A percentile compares a stretch with the other conserved stretches of the same genome.
phyloP scores from a whole-genome alignment of 1,284 basidiomycete genomes.

The Moniliophthora roreri region DNA sequence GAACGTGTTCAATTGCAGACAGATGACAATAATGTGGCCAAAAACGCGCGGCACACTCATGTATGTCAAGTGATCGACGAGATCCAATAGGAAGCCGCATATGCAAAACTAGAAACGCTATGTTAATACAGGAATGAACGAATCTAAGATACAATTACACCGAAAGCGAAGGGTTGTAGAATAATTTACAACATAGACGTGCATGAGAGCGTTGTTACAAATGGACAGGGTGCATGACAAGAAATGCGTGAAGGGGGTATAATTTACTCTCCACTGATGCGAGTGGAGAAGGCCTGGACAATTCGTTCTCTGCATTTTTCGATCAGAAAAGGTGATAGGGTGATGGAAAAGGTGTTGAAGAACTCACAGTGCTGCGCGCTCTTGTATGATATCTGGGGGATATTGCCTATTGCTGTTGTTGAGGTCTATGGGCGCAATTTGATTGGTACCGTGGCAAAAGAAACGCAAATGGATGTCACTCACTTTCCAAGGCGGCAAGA shows the following conservation, averaged over 20 bases:
- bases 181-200: not conserved
- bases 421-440: not conserved
- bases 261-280: slow-evolving; percentile 1
- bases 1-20: too few relatives aligned
- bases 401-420: slow-evolving; percentile 3
- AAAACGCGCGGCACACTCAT: too few relatives aligned
- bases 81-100: too few relatives aligned
- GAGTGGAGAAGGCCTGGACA: slow-evolving; percentile 5
- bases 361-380: slow-evolving; percentile 5
- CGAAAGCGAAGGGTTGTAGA: too few relatives aligned
- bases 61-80: too few relatives aligned
- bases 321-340: slow-evolving; percentile 24
- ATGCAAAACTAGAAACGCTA: too few relatives aligned
- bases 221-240: not conserved
- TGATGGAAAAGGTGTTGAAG: slow-evolving; percentile 8
- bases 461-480: not conserved
- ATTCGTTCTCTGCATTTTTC: slow-evolving; percentile 4
- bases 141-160: too few relatives aligned
- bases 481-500: not conserved
- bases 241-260: not conserved
- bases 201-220: not conserved
- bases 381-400: slow-evolving; percentile 5
- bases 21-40: too few relatives aligned
- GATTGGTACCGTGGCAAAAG: not conserved
- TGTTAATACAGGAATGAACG: too few relatives aligned